Evolutionary conservation across 2,329 filamentous ascomycete genomes (phyloP).

Genomic region (Cladosporium sp.): DNA sequence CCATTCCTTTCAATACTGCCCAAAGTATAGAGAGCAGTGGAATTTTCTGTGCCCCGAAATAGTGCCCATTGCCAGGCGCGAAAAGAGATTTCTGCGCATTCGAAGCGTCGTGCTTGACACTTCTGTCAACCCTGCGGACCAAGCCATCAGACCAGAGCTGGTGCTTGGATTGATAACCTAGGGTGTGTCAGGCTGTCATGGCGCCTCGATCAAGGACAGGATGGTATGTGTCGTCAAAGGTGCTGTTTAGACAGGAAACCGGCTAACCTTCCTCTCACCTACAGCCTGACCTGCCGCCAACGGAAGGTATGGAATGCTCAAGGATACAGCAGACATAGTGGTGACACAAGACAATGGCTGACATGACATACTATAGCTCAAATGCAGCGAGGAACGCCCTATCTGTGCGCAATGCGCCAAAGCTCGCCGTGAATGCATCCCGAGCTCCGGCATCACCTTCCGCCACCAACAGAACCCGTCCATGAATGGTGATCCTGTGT

Average conservation of each 20-base stretch:
- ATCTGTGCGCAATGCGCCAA: conserved; percentile 59
- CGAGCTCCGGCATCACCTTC: conserved; percentile 61
- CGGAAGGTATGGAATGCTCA: conserved; percentile 25
- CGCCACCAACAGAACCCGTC: conserved; percentile 67
- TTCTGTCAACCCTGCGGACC: background rate
- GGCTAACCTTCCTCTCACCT: conserved; percentile 25
- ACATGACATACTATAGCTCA: conserved; percentile 42
- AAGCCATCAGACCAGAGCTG: background rate
- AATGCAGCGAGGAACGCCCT: conserved; percentile 61
- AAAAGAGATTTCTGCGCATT: background rate
- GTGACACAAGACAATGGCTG: background rate
- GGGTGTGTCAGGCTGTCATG: conserved; percentile 16
- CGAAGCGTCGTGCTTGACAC: background rate
- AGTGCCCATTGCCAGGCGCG: background rate
- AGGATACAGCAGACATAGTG: background rate
- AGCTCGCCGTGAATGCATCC: conserved; percentile 56
- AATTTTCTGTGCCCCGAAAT: no score
- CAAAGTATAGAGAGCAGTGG: no score
- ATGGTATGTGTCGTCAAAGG: conserved; percentile 25
- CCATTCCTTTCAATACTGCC: background rate
- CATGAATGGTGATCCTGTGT: conserved; percentile 53
- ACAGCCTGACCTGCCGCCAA: conserved; percentile 31
- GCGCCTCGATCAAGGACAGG: conserved; percentile 31
- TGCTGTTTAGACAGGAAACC: conserved; percentile 8
- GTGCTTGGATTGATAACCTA: background rate